Percentiles rank a stretch among this genome's conserved stretches.
These are phyloP conservation scores for Durio zibethinus DNA, from an alignment of 345 rosid genomes.

Conservation along the genomic window DNA sequence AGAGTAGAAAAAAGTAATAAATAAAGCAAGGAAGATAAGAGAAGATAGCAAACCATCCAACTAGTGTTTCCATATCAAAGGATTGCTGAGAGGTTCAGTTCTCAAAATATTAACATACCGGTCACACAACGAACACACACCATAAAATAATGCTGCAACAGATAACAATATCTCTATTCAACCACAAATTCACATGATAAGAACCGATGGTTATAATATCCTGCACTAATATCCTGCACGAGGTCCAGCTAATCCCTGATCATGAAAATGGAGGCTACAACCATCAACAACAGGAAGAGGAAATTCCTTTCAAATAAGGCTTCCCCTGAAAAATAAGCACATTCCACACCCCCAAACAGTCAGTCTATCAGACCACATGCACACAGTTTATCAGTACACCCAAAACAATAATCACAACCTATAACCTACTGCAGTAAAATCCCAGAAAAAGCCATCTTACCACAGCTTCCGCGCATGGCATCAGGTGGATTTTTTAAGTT, in stretches of 20 bases:
- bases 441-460: conserved; percentile 3
- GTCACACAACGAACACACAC: neutral
- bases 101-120: neutral
- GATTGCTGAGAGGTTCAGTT: neutral
- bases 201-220: no score
- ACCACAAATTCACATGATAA: neutral
- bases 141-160: no score
- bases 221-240: neutral
- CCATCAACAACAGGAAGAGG: neutral
- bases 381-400: neutral
- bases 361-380: neutral
- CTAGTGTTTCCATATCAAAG: neutral
- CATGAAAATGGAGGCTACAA: neutral
- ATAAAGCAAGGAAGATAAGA: no score
- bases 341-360: neutral
- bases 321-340: neutral
- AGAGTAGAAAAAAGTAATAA: no score
- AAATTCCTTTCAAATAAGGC: neutral
- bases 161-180: neutral
- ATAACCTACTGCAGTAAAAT: neutral
- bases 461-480: neutral
- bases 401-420: neutral
- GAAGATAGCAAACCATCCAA: no score
- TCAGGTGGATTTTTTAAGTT: conserved; percentile 9
- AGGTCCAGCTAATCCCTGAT: neutral